Evolutionary conservation across 2,329 filamentous ascomycete species (phyloP), one percentile per base, ranked within the genome.

Genomic region (Xenosphaeropsis pyriputrescens): DNA sequence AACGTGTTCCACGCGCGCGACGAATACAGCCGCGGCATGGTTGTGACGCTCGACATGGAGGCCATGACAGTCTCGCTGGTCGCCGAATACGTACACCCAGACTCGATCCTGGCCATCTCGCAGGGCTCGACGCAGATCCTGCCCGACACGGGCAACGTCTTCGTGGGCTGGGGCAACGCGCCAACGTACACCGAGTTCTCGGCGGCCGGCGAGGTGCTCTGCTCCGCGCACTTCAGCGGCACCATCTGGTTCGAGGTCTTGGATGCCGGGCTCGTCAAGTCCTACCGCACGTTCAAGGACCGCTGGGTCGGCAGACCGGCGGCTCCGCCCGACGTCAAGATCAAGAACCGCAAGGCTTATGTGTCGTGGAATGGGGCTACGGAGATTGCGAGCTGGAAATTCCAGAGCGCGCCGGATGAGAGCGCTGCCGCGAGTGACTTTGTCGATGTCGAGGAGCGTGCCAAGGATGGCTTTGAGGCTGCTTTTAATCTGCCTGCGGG

Each of bases 361-460:
- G 64, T 71, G 2, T 70, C 64, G 5, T 69, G 64, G 65, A 68
- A 69, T 40, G 65, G 65, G 4, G 64, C 65, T 31, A 68, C 63
- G 0, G 60, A 64, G 45, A 63, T 62, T 0, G 50, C 44, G 4
- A 19, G 40, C 2, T 68, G 70, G 71, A 57, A 60, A 18, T 69
- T 72, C 45, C 58, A 58, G 2, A 47, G 53, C 2, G 48, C 53
- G 2, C 7, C 6, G n/a, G 55, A 52, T 18, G 17, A 19, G 1
- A 45, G 48, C 9, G 57, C 57, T 11, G 15, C 16, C 7, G 18
- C 6, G 4, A 15, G 3, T 11, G 56, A 57, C 1, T 61, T 51
- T 36, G 44, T 50, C 17, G 51, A 56, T 19, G 49, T 62, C 2
- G 62, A 58, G 11, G 56, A 59, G 39, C 52, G 50, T 1, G 43